A percentile compares a stretch with the other conserved stretches of the same genome.
These are phyloP conservation scores for Kazachstania taianensis DNA, from an alignment of 805 yeast species.

Conservation along the genomic window DNA sequence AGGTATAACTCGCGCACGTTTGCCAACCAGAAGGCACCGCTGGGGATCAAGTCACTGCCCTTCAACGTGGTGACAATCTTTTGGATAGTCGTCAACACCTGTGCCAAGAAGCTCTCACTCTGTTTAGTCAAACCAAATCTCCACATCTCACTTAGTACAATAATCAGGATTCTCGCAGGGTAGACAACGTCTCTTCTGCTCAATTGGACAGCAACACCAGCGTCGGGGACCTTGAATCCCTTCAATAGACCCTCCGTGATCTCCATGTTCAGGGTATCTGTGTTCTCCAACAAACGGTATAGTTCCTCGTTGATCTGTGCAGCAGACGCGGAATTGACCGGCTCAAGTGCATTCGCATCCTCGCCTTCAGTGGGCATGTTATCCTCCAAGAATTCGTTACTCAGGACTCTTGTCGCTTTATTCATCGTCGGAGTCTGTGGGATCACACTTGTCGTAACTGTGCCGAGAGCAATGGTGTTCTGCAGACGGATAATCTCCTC, in stretches of 20 bases:
- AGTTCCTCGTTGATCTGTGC: constrained; percentile 70
- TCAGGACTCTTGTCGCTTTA: constrained; percentile 5
- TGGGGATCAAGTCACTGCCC: constrained; percentile 79
- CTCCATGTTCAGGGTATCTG: constrained; percentile 66
- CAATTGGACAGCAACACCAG: constrained; percentile 73
- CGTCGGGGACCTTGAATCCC: constrained; percentile 76
- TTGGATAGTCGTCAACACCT: constrained; percentile 79
- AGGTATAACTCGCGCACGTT: constrained; percentile 93
- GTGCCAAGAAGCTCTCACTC: constrained; percentile 83
- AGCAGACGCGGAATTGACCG: constrained; percentile 38
- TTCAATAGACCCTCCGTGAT: constrained; percentile 77
- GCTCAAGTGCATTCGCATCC: constrained; percentile 12
- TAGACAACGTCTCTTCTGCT: constrained; percentile 85
- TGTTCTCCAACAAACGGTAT: constrained; percentile 59
- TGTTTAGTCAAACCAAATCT: constrained; percentile 87
- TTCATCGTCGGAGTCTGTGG: constrained; percentile 30
- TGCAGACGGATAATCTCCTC: constrained; percentile 39
- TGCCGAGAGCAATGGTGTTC: constrained; percentile 26
- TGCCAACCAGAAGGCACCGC: constrained; percentile 96
- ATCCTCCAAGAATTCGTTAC: constrained; percentile 4
- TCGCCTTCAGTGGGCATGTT: constrained; percentile 8
- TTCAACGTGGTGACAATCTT: constrained; percentile 66
- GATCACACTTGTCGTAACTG: constrained; percentile 19
- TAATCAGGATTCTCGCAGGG: constrained; percentile 91
- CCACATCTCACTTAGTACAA: constrained; percentile 96